A percentile compares a stretch with the other conserved stretches of the same genome.
Evolutionary conservation across 2,329 filamentous ascomycete genomes (phyloP).

Genomic region (Drechslerella dactyloides): DNA sequence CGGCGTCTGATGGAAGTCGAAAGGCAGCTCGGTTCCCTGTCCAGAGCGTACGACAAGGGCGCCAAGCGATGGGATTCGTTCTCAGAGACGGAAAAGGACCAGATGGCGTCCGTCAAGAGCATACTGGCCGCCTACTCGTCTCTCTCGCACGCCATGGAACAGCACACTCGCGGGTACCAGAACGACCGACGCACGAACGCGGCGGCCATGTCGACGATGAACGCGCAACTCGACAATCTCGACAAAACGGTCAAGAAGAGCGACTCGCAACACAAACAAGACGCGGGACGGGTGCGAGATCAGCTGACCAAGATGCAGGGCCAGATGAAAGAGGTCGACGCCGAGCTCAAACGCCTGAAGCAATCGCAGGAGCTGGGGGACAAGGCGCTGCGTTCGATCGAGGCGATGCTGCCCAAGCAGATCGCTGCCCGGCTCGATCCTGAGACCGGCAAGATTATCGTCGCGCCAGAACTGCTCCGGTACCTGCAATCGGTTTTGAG

Average conservation of each 20-base stretch:
- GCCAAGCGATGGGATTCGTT: conserved; percentile 10
- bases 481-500: conserved; percentile 25
- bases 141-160: conserved; percentile 28
- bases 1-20: conserved; percentile 34
- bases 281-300: conserved; percentile 1
- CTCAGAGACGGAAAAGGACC: conserved; percentile 16
- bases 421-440: conserved; percentile 37
- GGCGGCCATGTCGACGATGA: conserved; percentile 25
- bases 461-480: conserved; percentile 37
- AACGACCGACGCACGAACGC: conserved; percentile 19
- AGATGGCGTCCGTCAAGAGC: conserved; percentile 27
- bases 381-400: conserved; percentile 20
- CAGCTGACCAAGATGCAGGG: conserved; percentile 22
- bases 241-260: conserved; percentile 24
- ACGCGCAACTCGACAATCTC: conserved; percentile 20
- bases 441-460: conserved; percentile 25
- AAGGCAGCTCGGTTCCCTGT: conserved; percentile 20
- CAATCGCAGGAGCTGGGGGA: conserved; percentile 25
- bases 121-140: conserved; percentile 26
- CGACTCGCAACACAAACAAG: conserved; percentile 13
- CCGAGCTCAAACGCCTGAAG: conserved; percentile 25
- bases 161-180: conserved; percentile 33
- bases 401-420: conserved; percentile 33
- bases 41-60: conserved; percentile 12
- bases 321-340: conserved; percentile 23